Percentiles rank a stretch among this genome's conserved stretches.
phyloP scores from a whole-genome alignment of 75 land plant species.

The Larix kaempferi region DNA sequence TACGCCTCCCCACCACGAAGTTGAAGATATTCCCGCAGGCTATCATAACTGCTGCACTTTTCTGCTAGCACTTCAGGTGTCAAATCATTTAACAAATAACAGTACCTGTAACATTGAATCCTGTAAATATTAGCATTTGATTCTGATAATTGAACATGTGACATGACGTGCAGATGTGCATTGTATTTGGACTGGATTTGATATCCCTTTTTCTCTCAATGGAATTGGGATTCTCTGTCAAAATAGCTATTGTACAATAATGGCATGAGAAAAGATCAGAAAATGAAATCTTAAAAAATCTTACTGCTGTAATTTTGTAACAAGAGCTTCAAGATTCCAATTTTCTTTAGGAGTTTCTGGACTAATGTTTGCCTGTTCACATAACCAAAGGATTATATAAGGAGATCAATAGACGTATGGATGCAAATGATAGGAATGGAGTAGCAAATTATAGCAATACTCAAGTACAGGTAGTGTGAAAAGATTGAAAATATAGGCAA shows the following conservation, averaged over 20 bases:
- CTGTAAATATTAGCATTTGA: neutral
- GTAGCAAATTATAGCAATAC: conserved; percentile 3
- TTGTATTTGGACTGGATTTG: neutral
- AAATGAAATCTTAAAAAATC: conserved; percentile 6
- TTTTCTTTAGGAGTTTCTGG: conserved; percentile 72
- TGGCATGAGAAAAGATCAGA: neutral
- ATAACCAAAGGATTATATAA: neutral
- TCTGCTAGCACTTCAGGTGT: conserved; percentile 58
- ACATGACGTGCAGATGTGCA: neutral
- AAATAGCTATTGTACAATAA: neutral
- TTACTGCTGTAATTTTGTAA: conserved; percentile 91
- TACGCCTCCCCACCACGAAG: conserved; percentile 90
- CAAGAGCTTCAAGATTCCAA: conserved; percentile 90
- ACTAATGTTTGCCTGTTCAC: conserved; percentile 83
- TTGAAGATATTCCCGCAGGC: conserved; percentile 74
- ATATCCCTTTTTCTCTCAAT: neutral
- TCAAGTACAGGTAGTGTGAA: no score
- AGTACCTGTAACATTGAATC: conserved; percentile 60
- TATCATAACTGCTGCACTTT: conserved; percentile 59
- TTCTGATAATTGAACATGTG: neutral
- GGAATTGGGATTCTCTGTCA: no score
- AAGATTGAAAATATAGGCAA: neutral
- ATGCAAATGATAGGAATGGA: conserved; percentile 3
- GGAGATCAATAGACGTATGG: neutral
- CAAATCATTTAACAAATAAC: conserved; percentile 89